Conservation (phyloP, 768 basidiomycete species). For the Rhizopogon salebrosus region DNA sequence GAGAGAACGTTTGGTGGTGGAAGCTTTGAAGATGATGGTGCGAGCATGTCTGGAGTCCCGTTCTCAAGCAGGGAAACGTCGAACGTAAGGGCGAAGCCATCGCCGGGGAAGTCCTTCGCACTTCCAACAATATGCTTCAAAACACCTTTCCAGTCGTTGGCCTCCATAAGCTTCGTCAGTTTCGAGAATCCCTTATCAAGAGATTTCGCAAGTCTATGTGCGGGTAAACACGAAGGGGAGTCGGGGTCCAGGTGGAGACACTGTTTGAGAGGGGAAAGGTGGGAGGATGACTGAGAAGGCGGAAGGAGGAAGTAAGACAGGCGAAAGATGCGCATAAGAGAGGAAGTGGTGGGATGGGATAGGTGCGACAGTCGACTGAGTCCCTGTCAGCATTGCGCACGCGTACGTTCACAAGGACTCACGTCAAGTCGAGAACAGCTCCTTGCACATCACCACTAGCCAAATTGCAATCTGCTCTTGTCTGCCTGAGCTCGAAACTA, state of each 20-base stretch:
- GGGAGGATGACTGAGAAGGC: slow-evolving; percentile 44
- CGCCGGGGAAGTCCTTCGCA: slow-evolving; percentile 31
- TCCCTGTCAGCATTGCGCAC: background rate
- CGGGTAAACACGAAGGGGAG: slow-evolving; percentile 71
- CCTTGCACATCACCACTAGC: slow-evolving; percentile 79
- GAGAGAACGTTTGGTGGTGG: slow-evolving; percentile 47
- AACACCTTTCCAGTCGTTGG: slow-evolving; percentile 64
- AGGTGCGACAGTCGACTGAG: slow-evolving; percentile 76
- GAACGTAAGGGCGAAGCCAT: slow-evolving; percentile 56
- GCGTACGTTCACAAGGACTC: slow-evolving; percentile 21
- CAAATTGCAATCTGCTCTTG: slow-evolving; percentile 76
- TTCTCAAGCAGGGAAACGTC: slow-evolving; percentile 60
- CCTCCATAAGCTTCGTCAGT: slow-evolving; percentile 57
- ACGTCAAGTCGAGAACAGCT: slow-evolving; percentile 81
- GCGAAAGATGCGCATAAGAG: slow-evolving; percentile 69
- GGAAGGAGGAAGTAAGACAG: slow-evolving; percentile 80
- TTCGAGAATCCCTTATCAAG: slow-evolving; percentile 72
- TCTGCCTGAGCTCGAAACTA: slow-evolving; percentile 57
- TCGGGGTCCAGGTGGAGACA: slow-evolving; percentile 95
- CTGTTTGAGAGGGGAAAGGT: slow-evolving; percentile 78
- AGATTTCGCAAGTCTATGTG: slow-evolving; percentile 72
- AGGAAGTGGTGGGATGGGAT: slow-evolving; percentile 56
- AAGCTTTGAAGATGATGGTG: slow-evolving; percentile 17
- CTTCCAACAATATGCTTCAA: slow-evolving; percentile 54
- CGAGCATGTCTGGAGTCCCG: slow-evolving; percentile 34